Evolutionary conservation across 2,329 filamentous ascomycete genomes (phyloP).

Genomic region (Aspergillus sp.): DNA sequence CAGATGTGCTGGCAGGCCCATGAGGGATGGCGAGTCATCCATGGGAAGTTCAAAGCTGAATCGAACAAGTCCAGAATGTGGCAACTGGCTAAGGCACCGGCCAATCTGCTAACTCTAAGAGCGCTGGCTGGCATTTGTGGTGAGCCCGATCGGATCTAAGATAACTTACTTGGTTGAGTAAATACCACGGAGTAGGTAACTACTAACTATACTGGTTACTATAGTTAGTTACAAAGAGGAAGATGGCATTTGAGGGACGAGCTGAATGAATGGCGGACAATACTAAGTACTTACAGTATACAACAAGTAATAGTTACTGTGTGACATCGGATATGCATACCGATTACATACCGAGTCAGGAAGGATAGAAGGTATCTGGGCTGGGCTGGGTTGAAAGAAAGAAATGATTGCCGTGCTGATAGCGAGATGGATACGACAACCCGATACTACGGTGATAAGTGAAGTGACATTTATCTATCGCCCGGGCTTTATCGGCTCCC

Average conservation of each 20-base stretch:
- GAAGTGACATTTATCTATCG: neutral
- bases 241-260: no score
- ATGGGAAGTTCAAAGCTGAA: neutral
- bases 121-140: neutral
- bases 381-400: neutral
- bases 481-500: neutral
- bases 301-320: neutral
- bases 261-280: no score
- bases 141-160: neutral
- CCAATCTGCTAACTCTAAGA: neutral
- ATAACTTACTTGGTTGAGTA: neutral
- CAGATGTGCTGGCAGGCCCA: neutral
- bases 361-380: neutral
- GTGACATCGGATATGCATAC: neutral
- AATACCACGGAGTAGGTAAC: neutral
- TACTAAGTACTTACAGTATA: no score
- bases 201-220: neutral
- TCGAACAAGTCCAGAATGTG: slow-evolving; percentile 1
- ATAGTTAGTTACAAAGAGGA: no score
- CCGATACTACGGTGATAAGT: neutral
- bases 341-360: neutral
- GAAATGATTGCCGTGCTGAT: no score
- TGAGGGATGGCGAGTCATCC: neutral
- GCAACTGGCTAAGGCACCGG: neutral
- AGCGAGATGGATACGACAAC: neutral